phyloP scores from a whole-genome alignment of 129 eudicot species.

The Saposhnikovia divaricata region DNA sequence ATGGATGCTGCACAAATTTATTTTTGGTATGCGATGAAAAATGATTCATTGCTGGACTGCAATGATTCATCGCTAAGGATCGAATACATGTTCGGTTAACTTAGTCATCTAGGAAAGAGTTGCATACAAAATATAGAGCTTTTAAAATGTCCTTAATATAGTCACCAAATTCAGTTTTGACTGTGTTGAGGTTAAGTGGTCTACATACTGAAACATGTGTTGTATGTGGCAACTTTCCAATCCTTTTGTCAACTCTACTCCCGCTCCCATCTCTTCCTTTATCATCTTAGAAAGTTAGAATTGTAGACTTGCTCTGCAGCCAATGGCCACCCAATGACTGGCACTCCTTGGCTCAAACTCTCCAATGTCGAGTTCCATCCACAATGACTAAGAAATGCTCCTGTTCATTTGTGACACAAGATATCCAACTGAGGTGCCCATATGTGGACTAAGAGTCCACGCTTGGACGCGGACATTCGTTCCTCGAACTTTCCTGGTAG shows the following conservation, averaged over 20 bases:
- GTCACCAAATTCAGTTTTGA: too few relatives aligned
- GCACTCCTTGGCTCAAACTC: conserved; percentile 74
- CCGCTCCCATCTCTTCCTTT: conserved; percentile 82
- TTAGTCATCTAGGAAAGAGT: too few relatives aligned
- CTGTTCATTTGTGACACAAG: conserved; percentile 46
- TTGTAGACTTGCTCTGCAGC: conserved; percentile 73
- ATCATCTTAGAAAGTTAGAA: conserved; percentile 83
- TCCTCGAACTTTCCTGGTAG: conserved; percentile 58
- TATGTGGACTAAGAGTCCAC: conserved; percentile 46
- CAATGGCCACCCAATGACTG: conserved; percentile 77
- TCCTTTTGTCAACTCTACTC: conserved; percentile 53
- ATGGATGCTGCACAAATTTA: too few relatives aligned
- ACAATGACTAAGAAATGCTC: conserved; percentile 70
- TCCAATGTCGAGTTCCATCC: conserved; percentile 86
- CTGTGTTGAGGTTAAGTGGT: too few relatives aligned
- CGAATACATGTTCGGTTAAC: too few relatives aligned
- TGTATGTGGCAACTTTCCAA: conserved; percentile 10
- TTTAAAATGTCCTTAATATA: too few relatives aligned
- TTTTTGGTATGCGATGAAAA: too few relatives aligned
- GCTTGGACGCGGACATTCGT: conserved; percentile 12
- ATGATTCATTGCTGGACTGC: too few relatives aligned
- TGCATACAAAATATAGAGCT: too few relatives aligned
- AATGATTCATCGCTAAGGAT: too few relatives aligned
- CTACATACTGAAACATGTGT: too few relatives aligned
- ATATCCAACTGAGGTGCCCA: conserved; percentile 89